A percentile compares a stretch with the other conserved stretches of the same genome.
phyloP scores from a whole-genome alignment of 2,329 filamentous ascomycete species.

The Botryotinia calthae region DNA sequence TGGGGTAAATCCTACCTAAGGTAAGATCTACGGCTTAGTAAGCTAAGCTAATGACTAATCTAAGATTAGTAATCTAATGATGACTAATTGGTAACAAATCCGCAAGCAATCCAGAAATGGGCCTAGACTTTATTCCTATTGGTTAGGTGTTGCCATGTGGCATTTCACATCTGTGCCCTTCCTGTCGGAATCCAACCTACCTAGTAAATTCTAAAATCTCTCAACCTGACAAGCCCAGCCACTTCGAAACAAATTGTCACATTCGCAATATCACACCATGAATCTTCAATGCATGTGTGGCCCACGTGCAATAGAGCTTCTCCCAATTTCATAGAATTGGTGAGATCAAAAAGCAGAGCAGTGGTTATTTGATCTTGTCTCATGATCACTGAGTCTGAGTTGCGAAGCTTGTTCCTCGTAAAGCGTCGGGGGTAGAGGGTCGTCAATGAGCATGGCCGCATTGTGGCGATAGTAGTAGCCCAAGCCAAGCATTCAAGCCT shows the following conservation, averaged over 20 bases:
- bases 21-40: no score
- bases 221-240: slow-evolving; percentile 2
- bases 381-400: slow-evolving; percentile 11
- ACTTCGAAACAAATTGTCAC: not conserved
- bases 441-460: not conserved
- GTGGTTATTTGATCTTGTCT: not conserved
- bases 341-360: not conserved
- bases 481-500: not conserved
- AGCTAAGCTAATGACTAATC: no score
- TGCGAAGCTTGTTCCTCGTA: slow-evolving; percentile 11
- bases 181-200: slow-evolving; percentile 3
- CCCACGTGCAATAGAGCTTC: not conserved
- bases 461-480: not conserved
- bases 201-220: not conserved
- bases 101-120: not conserved
- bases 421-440: not conserved
- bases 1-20: no score
- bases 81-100: no score
- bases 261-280: not conserved
- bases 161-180: not conserved
- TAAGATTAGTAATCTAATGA: no score
- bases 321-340: not conserved
- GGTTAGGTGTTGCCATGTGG: not conserved
- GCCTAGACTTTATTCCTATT: not conserved
- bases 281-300: slow-evolving; percentile 6